phyloP scores from a whole-genome alignment of 495 filamentous ascomycete species.

The Lineolata rhizophorae region DNA sequence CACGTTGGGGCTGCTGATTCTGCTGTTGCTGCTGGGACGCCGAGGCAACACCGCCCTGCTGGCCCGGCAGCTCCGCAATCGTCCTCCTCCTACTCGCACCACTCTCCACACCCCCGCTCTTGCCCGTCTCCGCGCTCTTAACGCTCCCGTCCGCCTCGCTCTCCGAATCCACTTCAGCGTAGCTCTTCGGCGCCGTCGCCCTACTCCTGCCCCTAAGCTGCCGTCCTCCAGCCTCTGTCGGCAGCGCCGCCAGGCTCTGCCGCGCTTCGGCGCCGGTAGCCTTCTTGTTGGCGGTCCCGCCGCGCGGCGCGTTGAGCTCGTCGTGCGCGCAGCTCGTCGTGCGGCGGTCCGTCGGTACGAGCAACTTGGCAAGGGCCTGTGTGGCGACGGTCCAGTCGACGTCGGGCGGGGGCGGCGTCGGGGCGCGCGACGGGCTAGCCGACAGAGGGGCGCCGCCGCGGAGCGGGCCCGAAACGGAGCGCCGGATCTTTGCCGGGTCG shows the following conservation, averaged over 20 bases:
- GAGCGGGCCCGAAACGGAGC: conserved; percentile 20
- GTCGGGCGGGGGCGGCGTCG: conserved; percentile 47
- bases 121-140: conserved; percentile 16
- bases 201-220: conserved; percentile 57
- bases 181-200: conserved; percentile 23
- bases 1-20: no score
- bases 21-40: no score
- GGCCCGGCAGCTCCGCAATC: conserved; percentile 26
- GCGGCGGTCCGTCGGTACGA: conserved; percentile 53
- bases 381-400: conserved; percentile 69
- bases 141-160: conserved; percentile 26
- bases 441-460: conserved; percentile 10
- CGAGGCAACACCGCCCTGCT: conserved; percentile 2
- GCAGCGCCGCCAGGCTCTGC: conserved; percentile 9
- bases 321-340: conserved; percentile 51
- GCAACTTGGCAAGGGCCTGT: conserved; percentile 55
- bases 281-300: conserved; percentile 35
- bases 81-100: conserved; percentile 41
- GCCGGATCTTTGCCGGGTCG: conserved; percentile 30
- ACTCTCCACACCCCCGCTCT: no score
- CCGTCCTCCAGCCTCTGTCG: conserved; percentile 25
- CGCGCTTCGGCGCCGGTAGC: conserved; percentile 14
- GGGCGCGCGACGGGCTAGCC: conserved; percentile 15
- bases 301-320: conserved; percentile 40
- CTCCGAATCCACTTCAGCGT: conserved; percentile 27